phyloP scores from a whole-genome alignment of 116 monocot species.

The Papilionanthe hybrid region DNA sequence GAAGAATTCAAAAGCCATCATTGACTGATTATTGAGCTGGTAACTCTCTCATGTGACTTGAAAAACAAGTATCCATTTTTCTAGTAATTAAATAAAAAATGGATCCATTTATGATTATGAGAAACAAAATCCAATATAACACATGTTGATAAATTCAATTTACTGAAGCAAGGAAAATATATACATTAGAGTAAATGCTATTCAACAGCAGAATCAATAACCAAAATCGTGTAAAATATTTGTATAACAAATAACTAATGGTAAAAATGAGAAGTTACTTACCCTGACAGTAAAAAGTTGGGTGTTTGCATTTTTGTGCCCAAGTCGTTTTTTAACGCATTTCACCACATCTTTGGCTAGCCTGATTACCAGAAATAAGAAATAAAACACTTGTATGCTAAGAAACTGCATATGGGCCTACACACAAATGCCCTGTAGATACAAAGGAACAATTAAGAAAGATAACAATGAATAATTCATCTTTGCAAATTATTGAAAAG shows the following conservation, averaged over 20 bases:
- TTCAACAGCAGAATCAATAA: neutral
- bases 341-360: constrained; percentile 76
- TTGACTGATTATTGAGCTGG: too few relatives aligned
- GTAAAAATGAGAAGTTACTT: constrained; percentile 17
- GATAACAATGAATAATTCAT: too few relatives aligned
- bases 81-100: neutral
- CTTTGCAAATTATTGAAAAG: neutral
- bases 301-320: constrained; percentile 56
- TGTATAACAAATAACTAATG: neutral
- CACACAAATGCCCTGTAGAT: neutral
- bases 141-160: neutral
- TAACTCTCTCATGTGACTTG: too few relatives aligned
- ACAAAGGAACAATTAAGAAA: neutral
- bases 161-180: neutral
- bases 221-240: neutral
- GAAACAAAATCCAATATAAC: neutral
- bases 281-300: constrained; percentile 95
- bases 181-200: neutral
- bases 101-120: neutral
- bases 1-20: too few relatives aligned
- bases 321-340: constrained; percentile 72
- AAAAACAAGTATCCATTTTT: neutral
- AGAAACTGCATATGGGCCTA: neutral
- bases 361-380: constrained; percentile 29
- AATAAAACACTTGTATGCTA: neutral